Evolutionary conservation across 2,329 filamentous ascomycete genomes (phyloP).

Genomic region (Alternaria triticina): DNA sequence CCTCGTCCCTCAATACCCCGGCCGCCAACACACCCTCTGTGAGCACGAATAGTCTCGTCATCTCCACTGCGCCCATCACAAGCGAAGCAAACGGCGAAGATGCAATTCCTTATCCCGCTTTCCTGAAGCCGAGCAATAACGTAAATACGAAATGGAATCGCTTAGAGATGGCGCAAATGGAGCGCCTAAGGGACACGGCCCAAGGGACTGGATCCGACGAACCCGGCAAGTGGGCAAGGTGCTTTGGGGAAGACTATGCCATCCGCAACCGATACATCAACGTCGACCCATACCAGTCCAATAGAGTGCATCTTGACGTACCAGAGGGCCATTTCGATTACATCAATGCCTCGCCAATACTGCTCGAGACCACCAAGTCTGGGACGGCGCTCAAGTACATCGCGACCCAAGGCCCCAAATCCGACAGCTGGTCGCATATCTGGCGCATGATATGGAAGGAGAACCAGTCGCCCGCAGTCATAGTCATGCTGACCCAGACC

Average conservation of each 20-base stretch:
- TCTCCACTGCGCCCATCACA: constrained; percentile 25
- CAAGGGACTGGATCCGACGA: constrained; percentile 49
- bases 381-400: constrained; percentile 70
- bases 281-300: constrained; percentile 87
- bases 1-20: constrained; percentile 34
- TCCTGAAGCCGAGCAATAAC: constrained; percentile 61
- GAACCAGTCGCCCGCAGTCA: constrained; percentile 71
- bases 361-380: constrained; percentile 50
- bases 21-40: constrained; percentile 35
- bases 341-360: constrained; percentile 59
- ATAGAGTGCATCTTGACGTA: constrained; percentile 81
- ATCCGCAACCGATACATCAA: constrained; percentile 85
- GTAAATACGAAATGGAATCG: constrained; percentile 66
- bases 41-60: constrained; percentile 43
- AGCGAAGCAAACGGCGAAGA: constrained; percentile 22
- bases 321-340: constrained; percentile 66
- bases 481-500: constrained; percentile 94
- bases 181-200: constrained; percentile 58
- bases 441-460: constrained; percentile 97
- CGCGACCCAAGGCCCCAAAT: constrained; percentile 90
- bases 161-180: constrained; percentile 65
- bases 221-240: constrained; percentile 63
- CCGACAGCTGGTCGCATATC: constrained; percentile 76
- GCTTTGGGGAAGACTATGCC: constrained; percentile 62
- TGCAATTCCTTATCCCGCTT: constrained; percentile 55